Percentiles rank a stretch among this genome's conserved stretches.
Conservation (phyloP, 805 yeast genomes). For the Yarrowia sp. region DNA sequence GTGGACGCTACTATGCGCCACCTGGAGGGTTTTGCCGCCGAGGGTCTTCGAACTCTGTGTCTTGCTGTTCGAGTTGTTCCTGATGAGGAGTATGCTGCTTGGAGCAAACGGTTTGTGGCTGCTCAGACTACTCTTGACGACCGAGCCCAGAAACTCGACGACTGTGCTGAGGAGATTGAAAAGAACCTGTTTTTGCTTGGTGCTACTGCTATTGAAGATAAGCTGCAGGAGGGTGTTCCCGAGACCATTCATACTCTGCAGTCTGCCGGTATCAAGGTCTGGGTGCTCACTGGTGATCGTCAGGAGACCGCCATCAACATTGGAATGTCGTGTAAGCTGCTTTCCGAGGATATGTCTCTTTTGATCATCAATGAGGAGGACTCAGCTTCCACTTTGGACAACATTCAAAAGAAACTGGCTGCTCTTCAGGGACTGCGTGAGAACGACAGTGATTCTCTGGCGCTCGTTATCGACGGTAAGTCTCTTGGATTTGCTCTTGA, state of each 20-base stretch:
- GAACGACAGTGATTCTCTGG: slow-evolving; percentile 69
- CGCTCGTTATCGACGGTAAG: slow-evolving; percentile 91
- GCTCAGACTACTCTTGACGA: slow-evolving; percentile 81
- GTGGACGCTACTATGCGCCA: slow-evolving; percentile 80
- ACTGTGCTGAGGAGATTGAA: slow-evolving; percentile 87
- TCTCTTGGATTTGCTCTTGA: slow-evolving; percentile 86
- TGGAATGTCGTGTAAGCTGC: slow-evolving; percentile 94
- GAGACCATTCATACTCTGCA: slow-evolving; percentile 94
- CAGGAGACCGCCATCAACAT: slow-evolving; percentile 98
- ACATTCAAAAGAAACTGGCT: slow-evolving; percentile 68
- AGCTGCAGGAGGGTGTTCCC: slow-evolving; percentile 96
- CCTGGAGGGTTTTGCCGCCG: slow-evolving; percentile 93
- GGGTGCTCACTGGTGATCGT: slow-evolving; percentile 98
- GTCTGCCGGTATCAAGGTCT: slow-evolving; percentile 92
- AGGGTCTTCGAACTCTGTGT: slow-evolving; percentile 92
- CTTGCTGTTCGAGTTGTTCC: slow-evolving; percentile 79
- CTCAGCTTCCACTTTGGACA: slow-evolving; percentile 70
- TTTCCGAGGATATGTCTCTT: slow-evolving; percentile 94
- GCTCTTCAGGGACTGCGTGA: slow-evolving; percentile 55
- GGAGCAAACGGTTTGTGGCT: slow-evolving; percentile 65
- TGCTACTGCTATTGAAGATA: slow-evolving; percentile 98
- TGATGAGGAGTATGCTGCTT: slow-evolving; percentile 69
- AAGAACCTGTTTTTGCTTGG: slow-evolving; percentile 76
- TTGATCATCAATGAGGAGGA: slow-evolving; percentile 84
- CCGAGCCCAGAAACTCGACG: slow-evolving; percentile 74